Percentiles rank a stretch among this genome's conserved stretches.
Conservation (phyloP, 805 yeast genomes). For the Ogataea pilisensis region DNA sequence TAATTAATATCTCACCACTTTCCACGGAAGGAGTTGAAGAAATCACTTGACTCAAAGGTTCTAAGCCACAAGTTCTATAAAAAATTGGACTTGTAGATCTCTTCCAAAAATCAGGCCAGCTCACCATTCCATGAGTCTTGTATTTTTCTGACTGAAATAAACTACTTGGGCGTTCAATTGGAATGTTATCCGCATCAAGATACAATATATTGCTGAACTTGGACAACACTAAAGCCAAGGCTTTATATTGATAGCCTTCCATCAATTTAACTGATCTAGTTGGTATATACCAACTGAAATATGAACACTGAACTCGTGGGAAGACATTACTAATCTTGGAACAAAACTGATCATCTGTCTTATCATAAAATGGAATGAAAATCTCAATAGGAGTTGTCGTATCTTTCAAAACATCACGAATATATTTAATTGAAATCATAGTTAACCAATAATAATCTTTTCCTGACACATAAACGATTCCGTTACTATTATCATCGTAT, state of each 20-base stretch:
- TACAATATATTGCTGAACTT: constrained; percentile 43
- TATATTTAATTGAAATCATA: constrained; percentile 27
- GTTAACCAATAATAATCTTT: constrained; percentile 29
- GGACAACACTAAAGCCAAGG: constrained; percentile 45
- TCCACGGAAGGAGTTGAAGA: constrained; percentile 57
- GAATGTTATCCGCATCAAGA: constrained; percentile 48
- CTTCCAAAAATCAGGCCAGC: constrained; percentile 71
- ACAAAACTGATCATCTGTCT: constrained; percentile 39
- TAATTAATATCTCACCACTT: constrained; percentile 64
- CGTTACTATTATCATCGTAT: constrained; percentile 12
- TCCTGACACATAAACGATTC: constrained; percentile 31
- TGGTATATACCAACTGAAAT: constrained; percentile 34
- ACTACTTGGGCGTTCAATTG: constrained; percentile 35
- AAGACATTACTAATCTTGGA: constrained; percentile 36
- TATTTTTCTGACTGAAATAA: constrained; percentile 43
- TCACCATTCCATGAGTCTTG: constrained; percentile 41
- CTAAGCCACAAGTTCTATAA: constrained; percentile 44
- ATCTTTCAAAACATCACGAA: constrained; percentile 25
- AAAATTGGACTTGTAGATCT: constrained; percentile 56
- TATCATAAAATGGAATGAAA: constrained; percentile 42
- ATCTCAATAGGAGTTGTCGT: constrained; percentile 41
- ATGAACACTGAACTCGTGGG: constrained; percentile 38
- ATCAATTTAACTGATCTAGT: constrained; percentile 9
- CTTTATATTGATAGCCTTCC: constrained; percentile 45
- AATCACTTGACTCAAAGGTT: constrained; percentile 28